Base-by-base conservation (phyloP, 2,329 filamentous ascomycete genomes). In the Exophiala oligosperma region DNA sequence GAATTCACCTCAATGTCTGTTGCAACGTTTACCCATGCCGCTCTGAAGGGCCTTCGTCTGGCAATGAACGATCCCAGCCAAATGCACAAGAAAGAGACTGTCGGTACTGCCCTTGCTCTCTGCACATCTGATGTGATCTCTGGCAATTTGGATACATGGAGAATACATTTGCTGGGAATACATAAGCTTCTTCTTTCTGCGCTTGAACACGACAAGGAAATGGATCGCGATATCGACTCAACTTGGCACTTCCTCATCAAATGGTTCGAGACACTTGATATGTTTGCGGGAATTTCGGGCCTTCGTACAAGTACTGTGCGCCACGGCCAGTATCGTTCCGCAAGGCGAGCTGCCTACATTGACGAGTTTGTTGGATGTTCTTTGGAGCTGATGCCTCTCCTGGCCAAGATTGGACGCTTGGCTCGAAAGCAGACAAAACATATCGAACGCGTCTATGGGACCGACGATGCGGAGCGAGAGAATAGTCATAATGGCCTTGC, bases 61-160 rank as follows among this genome's bases (percentile, higher is more conserved):
- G 62, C 67, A 4, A 56, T 71, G 5, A 54, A 17, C 23, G 53
- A 65, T 11, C 23, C 49, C 1, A 35, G 59, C 3, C 57, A 61
- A 29, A 56, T 51, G 12, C 43, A 67, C 11, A 66, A 59, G n/a
- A 48, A 64, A 2, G 65, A 69, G 44, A 69, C 66, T 11, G 53
- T 67, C 11, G 66, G 64, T 9, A 70, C 69, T 17, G 69, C 69
- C 23, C 70, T 72, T 64, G 60, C 66, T 2, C 49, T 72, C 5
- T 72, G 69, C 51, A 72, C 69, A 1, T 71, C 69, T 53, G 70
- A 72, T 64, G 68, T 72, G n/a, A 71, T 69, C 29, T 70, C 71
- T 56, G 70, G 70, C 1, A 67, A 71, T 35, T 65, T 68, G 59
- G 57, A 66, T 9, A 56, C 65, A 28, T 70, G 69, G 66, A 51